Base-by-base conservation (phyloP, 176 grass and related monocot species). In the Bothriochloa decipiens region DNA sequence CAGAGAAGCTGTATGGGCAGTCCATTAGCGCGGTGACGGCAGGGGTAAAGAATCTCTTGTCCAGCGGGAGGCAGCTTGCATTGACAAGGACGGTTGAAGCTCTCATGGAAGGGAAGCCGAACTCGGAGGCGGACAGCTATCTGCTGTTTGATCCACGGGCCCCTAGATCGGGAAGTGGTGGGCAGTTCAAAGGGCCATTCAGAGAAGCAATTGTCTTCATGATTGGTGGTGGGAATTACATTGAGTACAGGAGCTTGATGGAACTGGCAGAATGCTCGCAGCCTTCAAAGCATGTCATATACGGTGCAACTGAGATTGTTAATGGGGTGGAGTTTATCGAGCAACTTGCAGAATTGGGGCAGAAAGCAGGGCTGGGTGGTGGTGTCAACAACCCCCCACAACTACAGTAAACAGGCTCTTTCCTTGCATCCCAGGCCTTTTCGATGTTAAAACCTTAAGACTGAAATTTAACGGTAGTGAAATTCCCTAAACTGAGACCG, bases 141-240 rank as follows among this genome's bases (percentile, higher is more conserved):
- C 79, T 97, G 29, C 49, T 97, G 40, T 94, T 97, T 11, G 95
- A 97, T 52, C 92, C 95, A 53, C 86, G 95, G 49, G 88, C 86
- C 17, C 90, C 92, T 72, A 92, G 87, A 57, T 76, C 88, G 10
- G 95, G 92, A 81, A 72, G 88, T 86, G 95, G 86, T 78, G 92
- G 84, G 2, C 92, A 92, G 73, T 95, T 97, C 82, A 90, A 83
- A 90, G 95, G 95, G 68, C 95, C 92, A 7, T 97, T 95, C 70
- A 97, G 93, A 94, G 95, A 97, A 82, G 95, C 95, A 11, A 95
- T 97, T 84, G 92, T 97, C 47, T 97, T 97, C 84, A 97, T 97
- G 92, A 97, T 97, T 68, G 95, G 95, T 76, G 92, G 95, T 46
- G 95, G 92, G 66, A 97, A 97, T 74, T 97, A 93, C 91, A 91